Percentiles rank a stretch among this genome's conserved stretches.
Conservation (phyloP, 2,329 filamentous ascomycete species). For the Monilinia vaccinii-corymbosi region DNA sequence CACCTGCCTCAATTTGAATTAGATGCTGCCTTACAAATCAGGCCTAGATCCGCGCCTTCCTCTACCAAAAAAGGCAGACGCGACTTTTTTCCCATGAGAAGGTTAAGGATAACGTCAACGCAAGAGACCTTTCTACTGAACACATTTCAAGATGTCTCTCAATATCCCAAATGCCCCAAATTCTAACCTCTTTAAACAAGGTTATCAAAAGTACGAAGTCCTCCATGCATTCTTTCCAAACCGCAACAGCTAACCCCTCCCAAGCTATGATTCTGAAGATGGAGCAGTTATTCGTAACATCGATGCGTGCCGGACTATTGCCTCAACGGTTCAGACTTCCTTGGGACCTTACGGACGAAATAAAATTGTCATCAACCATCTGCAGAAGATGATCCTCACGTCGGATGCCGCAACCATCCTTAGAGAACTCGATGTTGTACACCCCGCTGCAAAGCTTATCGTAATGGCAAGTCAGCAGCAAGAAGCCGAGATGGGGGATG, state of each 20-base stretch:
- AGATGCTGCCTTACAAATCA: background rate
- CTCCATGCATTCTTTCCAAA: slow-evolving; percentile 26
- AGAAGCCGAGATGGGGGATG: slow-evolving; percentile 98
- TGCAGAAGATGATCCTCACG: slow-evolving; percentile 99
- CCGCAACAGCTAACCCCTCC: slow-evolving; percentile 27
- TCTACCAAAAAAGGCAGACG: slow-evolving; percentile 7
- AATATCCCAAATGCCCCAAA: slow-evolving; percentile 93
- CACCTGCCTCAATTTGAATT: background rate
- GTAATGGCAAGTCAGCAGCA: slow-evolving; percentile 99
- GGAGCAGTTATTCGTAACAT: slow-evolving; percentile 97
- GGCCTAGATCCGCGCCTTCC: background rate
- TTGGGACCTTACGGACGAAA: slow-evolving; percentile 96
- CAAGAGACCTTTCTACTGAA: slow-evolving; percentile 6
- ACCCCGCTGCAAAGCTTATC: slow-evolving; percentile 92
- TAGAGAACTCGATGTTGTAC: slow-evolving; percentile 93
- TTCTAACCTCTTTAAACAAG: slow-evolving; percentile 85
- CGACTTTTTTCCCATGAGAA: slow-evolving; percentile 7
- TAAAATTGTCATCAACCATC: slow-evolving; percentile 99
- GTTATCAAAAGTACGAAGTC: slow-evolving; percentile 67
- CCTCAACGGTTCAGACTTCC: slow-evolving; percentile 92
- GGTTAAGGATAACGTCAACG: slow-evolving; percentile 9
- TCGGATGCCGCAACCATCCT: slow-evolving; percentile 97
- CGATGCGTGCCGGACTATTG: slow-evolving; percentile 93
- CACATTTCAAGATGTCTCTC: slow-evolving; percentile 64
- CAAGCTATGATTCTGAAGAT: slow-evolving; percentile 97